These are phyloP conservation scores for Akanthomyces muscarius DNA, from an alignment of 2,329 filamentous ascomycete genomes.

Conservation along the genomic window DNA sequence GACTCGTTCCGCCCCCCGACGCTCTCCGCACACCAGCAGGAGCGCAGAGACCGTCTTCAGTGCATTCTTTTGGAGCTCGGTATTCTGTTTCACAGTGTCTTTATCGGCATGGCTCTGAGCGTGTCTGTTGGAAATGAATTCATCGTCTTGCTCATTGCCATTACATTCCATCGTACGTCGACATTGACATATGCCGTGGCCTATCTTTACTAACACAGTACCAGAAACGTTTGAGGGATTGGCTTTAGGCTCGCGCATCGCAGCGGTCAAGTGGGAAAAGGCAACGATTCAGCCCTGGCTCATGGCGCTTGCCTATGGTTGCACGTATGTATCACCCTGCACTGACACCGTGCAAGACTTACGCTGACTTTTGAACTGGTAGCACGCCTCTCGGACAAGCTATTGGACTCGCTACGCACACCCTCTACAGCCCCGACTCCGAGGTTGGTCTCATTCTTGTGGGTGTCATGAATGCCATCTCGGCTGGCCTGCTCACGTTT, in stretches of 20 bases:
- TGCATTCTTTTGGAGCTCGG: constrained; percentile 75
- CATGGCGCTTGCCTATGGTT: constrained; percentile 56
- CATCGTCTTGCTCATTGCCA: constrained; percentile 73
- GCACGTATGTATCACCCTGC: constrained; percentile 36
- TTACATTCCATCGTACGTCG: constrained; percentile 63
- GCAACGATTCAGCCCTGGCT: constrained; percentile 48
- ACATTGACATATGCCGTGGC: too few species aligned
- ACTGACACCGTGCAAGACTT: background rate
- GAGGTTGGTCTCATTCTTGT: constrained; percentile 65
- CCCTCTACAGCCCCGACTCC: constrained; percentile 64
- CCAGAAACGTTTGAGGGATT: constrained; percentile 51
- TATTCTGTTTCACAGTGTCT: constrained; percentile 61
- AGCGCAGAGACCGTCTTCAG: constrained; percentile 65
- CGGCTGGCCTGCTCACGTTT: constrained; percentile 66
- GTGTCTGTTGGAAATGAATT: constrained; percentile 74
- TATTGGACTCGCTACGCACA: constrained; percentile 65
- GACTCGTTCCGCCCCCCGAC: constrained; percentile 23
- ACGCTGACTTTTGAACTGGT: constrained; percentile 17
- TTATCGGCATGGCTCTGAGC: constrained; percentile 80
- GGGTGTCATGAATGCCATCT: constrained; percentile 71
- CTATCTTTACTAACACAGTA: constrained; percentile 12
- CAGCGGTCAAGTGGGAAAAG: constrained; percentile 45
- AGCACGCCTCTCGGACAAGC: constrained; percentile 67
- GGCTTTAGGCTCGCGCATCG: constrained; percentile 61
- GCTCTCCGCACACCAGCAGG: constrained; percentile 49